A percentile compares a stretch with the other conserved stretches of the same genome.
Conservation (phyloP, 1,139 yeast species). For the Sugiyamaella grinbergsii region DNA sequence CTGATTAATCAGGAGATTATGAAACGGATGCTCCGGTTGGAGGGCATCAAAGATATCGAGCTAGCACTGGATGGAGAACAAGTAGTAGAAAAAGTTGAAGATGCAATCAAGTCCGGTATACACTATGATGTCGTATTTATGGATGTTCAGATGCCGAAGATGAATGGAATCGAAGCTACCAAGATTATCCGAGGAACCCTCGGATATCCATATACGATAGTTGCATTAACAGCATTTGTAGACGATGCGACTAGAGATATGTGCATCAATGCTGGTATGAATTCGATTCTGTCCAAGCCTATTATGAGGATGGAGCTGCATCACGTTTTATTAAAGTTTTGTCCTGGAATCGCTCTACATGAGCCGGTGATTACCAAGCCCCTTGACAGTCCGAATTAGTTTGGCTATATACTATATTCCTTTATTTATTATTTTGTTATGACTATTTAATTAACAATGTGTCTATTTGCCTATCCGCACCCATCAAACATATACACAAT, state of each 20-base stretch:
- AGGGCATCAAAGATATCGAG: constrained; percentile 70
- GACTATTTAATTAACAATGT: neutral
- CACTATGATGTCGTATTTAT: constrained; percentile 75
- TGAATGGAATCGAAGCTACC: constrained; percentile 86
- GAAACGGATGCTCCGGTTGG: constrained; percentile 76
- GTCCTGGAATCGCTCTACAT: constrained; percentile 32
- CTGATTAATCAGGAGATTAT: constrained; percentile 89
- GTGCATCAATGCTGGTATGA: constrained; percentile 82
- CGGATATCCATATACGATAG: constrained; percentile 71
- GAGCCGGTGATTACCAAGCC: constrained; percentile 24
- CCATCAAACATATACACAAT: no score
- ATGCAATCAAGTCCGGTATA: constrained; percentile 47
- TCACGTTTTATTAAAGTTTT: constrained; percentile 47
- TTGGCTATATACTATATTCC: neutral
- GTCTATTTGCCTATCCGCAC: neutral
- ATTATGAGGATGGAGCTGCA: constrained; percentile 69
- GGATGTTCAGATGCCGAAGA: constrained; percentile 97
- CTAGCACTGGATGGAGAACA: constrained; percentile 90
- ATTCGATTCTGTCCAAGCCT: constrained; percentile 86
- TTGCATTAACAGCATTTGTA: constrained; percentile 92
- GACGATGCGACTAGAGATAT: constrained; percentile 80
- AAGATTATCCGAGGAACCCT: constrained; percentile 66
- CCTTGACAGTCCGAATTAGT: constrained; percentile 12
- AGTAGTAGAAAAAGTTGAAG: constrained; percentile 67
- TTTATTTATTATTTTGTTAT: constrained; percentile 7